A percentile compares a stretch with the other conserved stretches of the same genome.
These are phyloP conservation scores for Toxicodendron radicans DNA, from an alignment of 345 rosid species.

Conservation along the genomic window DNA sequence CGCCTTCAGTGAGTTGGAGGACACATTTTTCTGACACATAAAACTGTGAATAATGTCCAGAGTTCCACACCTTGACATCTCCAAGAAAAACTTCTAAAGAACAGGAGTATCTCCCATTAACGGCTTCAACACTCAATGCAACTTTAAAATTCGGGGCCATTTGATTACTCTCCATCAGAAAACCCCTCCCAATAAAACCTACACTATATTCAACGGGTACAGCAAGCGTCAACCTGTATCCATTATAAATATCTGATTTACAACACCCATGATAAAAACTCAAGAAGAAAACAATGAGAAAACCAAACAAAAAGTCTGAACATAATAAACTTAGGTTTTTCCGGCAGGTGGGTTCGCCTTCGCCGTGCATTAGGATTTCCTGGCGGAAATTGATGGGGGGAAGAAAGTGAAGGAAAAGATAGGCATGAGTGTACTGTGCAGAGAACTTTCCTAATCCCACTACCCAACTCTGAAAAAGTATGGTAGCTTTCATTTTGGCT, in stretches of 20 bases:
- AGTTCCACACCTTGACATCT: constrained; percentile 83
- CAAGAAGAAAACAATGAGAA: constrained; percentile 27
- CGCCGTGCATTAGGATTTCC: constrained; percentile 17
- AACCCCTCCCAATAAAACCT: constrained; percentile 69
- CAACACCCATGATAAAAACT: constrained; percentile 22
- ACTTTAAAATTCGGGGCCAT: constrained; percentile 51
- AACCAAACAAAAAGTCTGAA: constrained; percentile 20
- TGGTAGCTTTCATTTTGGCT: background rate
- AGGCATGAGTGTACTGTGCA: constrained; percentile 25
- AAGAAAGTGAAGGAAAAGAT: constrained; percentile 22
- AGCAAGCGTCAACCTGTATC: constrained; percentile 52
- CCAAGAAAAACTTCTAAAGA: constrained; percentile 73
- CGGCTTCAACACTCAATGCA: constrained; percentile 69
- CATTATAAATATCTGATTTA: constrained; percentile 50
- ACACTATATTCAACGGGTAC: constrained; percentile 48
- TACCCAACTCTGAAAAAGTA: constrained; percentile 35
- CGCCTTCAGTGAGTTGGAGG: constrained; percentile 58
- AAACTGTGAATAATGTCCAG: constrained; percentile 75
- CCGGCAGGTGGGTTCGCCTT: background rate
- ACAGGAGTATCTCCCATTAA: constrained; percentile 53
- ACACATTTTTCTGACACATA: constrained; percentile 52
- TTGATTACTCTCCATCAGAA: constrained; percentile 48
- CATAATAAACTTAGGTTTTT: background rate
- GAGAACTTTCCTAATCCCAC: constrained; percentile 23
- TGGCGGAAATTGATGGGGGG: constrained; percentile 9